These are phyloP conservation scores for Fusarium gaditjirri DNA, from an alignment of 2,329 filamentous ascomycete species.

Conservation along the genomic window DNA sequence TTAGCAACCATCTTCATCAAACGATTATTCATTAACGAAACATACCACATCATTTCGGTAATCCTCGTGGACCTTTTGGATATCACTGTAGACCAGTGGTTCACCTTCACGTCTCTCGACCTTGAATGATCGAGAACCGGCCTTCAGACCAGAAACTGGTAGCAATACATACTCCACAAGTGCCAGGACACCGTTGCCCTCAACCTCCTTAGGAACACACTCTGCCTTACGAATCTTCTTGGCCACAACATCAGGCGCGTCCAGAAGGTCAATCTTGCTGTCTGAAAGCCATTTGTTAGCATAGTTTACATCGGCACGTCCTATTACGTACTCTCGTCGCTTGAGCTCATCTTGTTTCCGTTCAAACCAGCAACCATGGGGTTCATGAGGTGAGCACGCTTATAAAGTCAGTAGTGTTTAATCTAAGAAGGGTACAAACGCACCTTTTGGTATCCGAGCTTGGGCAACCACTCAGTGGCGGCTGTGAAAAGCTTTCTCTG, in stretches of 20 bases:
- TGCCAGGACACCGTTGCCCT: conserved; percentile 87
- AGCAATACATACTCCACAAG: conserved; percentile 91
- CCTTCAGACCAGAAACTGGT: conserved; percentile 74
- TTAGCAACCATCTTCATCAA: background rate
- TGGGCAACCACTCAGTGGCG: conserved; percentile 85
- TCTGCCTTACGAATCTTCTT: conserved; percentile 90
- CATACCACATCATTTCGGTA: conserved; percentile 81
- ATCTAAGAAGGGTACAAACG: background rate
- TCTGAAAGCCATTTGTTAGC: conserved; percentile 55
- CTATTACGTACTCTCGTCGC: conserved; percentile 63
- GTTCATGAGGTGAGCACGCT: conserved; percentile 59
- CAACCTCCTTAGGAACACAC: conserved; percentile 77
- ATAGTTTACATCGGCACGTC: background rate
- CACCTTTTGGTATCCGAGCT: conserved; percentile 81
- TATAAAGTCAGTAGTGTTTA: conserved; percentile 4
- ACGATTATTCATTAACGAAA: background rate
- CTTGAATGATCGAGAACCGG: conserved; percentile 69
- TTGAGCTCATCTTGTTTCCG: conserved; percentile 88
- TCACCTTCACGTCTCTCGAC: conserved; percentile 78
- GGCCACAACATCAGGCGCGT: conserved; percentile 75
- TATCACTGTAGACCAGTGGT: conserved; percentile 81
- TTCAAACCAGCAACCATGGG: conserved; percentile 90
- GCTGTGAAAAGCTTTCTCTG: conserved; percentile 91
- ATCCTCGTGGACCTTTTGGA: conserved; percentile 80
- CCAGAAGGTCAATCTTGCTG: conserved; percentile 94